phyloP scores from a whole-genome alignment of 257 asterid genomes.

The Solanum microdontum region DNA sequence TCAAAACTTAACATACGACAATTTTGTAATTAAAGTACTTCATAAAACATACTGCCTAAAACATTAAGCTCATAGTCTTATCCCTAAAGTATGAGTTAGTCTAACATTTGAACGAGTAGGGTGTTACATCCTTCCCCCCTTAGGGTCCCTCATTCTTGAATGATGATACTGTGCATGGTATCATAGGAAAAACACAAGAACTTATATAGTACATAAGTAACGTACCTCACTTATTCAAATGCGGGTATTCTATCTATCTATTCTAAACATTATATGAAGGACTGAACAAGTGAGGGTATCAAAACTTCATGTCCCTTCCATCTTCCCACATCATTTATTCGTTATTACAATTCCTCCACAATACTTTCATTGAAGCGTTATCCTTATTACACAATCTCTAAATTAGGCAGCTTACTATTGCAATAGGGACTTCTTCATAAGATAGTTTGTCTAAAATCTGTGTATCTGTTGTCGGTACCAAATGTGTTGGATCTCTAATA shows the following conservation, averaged over 20 bases:
- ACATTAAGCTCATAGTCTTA: neutral
- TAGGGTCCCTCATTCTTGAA: neutral
- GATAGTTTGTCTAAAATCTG: no score
- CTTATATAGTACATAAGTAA: no score
- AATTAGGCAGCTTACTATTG: no score
- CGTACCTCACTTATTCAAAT: no score
- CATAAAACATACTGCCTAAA: no score
- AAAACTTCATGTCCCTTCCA: neutral
- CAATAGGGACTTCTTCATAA: neutral
- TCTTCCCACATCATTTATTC: neutral
- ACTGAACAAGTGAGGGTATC: neutral
- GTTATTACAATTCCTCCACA: neutral
- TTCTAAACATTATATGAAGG: neutral
- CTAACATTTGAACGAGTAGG: no score
- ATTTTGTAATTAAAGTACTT: neutral
- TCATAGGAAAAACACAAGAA: no score
- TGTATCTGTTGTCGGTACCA: no score
- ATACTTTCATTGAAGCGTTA: no score
- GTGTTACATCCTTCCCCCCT: neutral
- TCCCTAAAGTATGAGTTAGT: neutral
- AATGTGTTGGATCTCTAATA: no score
- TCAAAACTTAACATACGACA: no score
- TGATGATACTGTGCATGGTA: no score
- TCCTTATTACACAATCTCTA: neutral
- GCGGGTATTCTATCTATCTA: neutral